Conservation (phyloP, 345 rosid species). For the Eutrema heterophyllum region DNA sequence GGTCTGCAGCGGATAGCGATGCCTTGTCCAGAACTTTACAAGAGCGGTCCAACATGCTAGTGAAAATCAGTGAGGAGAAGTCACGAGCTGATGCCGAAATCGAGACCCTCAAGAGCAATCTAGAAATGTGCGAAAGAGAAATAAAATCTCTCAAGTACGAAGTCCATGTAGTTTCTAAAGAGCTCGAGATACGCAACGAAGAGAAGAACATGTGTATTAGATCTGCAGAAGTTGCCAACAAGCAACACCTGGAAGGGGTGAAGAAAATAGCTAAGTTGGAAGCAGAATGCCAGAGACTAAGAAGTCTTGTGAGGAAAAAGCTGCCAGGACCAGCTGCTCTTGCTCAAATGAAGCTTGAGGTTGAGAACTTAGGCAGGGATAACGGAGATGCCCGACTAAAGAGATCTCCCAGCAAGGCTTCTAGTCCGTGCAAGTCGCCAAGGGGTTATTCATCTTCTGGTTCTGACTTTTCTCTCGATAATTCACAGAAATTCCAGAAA, state of each 20-base stretch:
- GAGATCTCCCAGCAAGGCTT: slow-evolving; percentile 64
- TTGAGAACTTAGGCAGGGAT: slow-evolving; percentile 79
- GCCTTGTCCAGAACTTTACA: slow-evolving; percentile 73
- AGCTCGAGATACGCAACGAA: slow-evolving; percentile 90
- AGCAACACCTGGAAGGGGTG: slow-evolving; percentile 84
- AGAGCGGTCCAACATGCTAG: slow-evolving; percentile 73
- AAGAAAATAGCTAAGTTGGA: slow-evolving; percentile 91
- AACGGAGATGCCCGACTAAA: slow-evolving; percentile 58
- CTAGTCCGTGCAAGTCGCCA: slow-evolving; percentile 52
- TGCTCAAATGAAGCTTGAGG: slow-evolving; percentile 97
- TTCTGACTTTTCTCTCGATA: slow-evolving; percentile 60
- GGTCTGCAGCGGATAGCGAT: slow-evolving; percentile 70
- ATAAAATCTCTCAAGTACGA: slow-evolving; percentile 81
- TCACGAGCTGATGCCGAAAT: slow-evolving; percentile 74
- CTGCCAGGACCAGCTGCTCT: slow-evolving; percentile 98
- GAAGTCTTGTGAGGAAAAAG: slow-evolving; percentile 89
- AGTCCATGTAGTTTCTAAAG: slow-evolving; percentile 66
- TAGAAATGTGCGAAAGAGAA: slow-evolving; percentile 81
- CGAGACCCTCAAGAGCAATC: slow-evolving; percentile 67
- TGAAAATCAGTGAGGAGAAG: slow-evolving; percentile 71
- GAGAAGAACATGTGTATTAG: slow-evolving; percentile 94
- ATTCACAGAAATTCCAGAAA: slow-evolving; percentile 61
- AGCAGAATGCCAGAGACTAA: slow-evolving; percentile 88
- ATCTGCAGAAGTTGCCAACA: slow-evolving; percentile 87
- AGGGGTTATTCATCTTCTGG: slow-evolving; percentile 34